A percentile compares a stretch with the other conserved stretches of the same genome.
phyloP scores from a whole-genome alignment of 345 rosid species.

The Euphorbia tirucalli region DNA sequence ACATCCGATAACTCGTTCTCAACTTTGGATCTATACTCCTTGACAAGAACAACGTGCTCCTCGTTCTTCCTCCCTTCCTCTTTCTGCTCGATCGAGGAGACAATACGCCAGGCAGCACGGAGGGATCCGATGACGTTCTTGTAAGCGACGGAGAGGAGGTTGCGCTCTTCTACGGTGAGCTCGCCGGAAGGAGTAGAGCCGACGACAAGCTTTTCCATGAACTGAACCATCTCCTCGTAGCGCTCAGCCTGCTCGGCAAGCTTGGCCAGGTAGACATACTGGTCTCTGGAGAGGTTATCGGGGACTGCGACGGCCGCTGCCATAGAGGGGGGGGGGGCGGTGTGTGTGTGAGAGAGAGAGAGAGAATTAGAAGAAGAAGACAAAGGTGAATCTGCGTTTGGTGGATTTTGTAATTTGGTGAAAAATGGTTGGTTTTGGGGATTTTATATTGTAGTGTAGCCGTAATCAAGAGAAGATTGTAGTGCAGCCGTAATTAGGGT shows the following conservation, averaged over 20 bases:
- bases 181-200: slow-evolving; percentile 75
- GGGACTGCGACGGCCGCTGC: slow-evolving; percentile 34
- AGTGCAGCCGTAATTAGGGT: no score
- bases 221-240: slow-evolving; percentile 93
- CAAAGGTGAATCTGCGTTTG: not conserved
- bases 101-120: slow-evolving; percentile 96
- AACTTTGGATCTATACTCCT: slow-evolving; percentile 91
- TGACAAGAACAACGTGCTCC: slow-evolving; percentile 81
- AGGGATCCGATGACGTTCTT: slow-evolving; percentile 98
- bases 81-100: slow-evolving; percentile 92
- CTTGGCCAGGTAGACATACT: slow-evolving; percentile 88
- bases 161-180: slow-evolving; percentile 90
- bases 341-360: not conserved
- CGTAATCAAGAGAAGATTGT: no score
- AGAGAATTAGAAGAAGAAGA: slow-evolving; percentile 3
- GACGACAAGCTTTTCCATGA: slow-evolving; percentile 84
- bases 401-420: not conserved
- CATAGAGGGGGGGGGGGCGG: no score
- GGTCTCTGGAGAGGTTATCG: slow-evolving; percentile 71
- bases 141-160: slow-evolving; percentile 92
- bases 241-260: slow-evolving; percentile 98
- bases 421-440: not conserved
- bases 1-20: slow-evolving; percentile 76
- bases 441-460: no score
- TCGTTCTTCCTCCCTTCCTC: slow-evolving; percentile 94